A percentile compares a stretch with the other conserved stretches of the same genome.
phyloP scores from a whole-genome alignment of 2,329 filamentous ascomycete genomes.

The Phyllosticta citrichinensis region DNA sequence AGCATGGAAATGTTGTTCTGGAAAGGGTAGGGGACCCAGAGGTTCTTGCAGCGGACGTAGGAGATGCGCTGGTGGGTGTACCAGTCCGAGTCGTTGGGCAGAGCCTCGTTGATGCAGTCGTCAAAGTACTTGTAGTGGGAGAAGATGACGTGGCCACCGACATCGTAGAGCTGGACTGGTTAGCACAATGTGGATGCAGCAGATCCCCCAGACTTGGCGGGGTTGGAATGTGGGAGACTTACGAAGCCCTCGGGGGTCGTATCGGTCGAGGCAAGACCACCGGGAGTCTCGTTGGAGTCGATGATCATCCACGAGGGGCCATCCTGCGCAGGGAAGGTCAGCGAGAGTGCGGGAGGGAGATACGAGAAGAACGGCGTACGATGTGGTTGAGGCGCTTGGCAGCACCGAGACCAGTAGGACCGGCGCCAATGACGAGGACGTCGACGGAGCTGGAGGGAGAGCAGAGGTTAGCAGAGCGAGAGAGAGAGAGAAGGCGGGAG shows the following conservation, averaged over 20 bases:
- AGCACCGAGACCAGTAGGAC: conserved; percentile 92
- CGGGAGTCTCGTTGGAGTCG: conserved; percentile 82
- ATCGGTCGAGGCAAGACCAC: conserved; percentile 93
- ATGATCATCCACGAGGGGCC: conserved; percentile 93
- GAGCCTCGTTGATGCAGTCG: conserved; percentile 93
- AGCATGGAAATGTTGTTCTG: conserved; percentile 99
- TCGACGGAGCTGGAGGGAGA: conserved; percentile 64
- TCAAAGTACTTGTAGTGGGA: conserved; percentile 99
- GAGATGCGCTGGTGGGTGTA: conserved; percentile 97
- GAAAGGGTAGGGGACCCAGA: conserved; percentile 99
- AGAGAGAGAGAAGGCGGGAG: neutral
- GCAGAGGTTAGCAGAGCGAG: conserved; percentile 15
- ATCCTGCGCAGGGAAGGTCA: conserved; percentile 47
- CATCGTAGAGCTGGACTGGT: conserved; percentile 72
- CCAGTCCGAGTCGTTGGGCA: conserved; percentile 92
- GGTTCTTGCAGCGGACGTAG: conserved; percentile 91
- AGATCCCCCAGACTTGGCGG: conserved; percentile 8
- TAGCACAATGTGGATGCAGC: conserved; percentile 12
- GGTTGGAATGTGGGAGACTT: conserved; percentile 38
- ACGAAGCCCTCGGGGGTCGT: conserved; percentile 94
- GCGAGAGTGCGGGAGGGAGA: conserved; percentile 10
- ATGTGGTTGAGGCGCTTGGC: conserved; percentile 97
- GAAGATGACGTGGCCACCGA: conserved; percentile 97
- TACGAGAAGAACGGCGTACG: conserved; percentile 44
- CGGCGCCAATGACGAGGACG: conserved; percentile 94